Percentiles rank a stretch among this genome's conserved stretches.
These are phyloP conservation scores for Phoma sp. DNA, from an alignment of 2,329 filamentous ascomycete genomes.

Conservation along the genomic window DNA sequence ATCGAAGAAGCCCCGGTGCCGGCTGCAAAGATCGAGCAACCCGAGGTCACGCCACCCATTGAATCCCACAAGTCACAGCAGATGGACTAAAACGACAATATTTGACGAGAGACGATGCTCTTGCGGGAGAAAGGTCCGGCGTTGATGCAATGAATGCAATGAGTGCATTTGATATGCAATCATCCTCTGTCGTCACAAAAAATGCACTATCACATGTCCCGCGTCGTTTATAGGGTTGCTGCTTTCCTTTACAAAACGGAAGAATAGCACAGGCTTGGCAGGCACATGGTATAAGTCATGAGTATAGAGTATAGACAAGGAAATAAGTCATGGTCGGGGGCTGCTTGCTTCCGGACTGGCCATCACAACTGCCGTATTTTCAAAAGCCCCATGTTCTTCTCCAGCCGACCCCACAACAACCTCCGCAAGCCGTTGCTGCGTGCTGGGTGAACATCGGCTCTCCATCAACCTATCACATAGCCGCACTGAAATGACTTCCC, in stretches of 20 bases:
- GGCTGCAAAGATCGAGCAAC: slow-evolving; percentile 3
- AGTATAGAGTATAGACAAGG: not conserved
- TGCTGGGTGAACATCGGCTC: slow-evolving; percentile 13
- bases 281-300: not conserved
- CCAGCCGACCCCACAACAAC: slow-evolving; percentile 1
- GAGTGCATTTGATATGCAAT: not conserved
- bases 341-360: not conserved
- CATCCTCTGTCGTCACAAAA: not conserved
- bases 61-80: not conserved
- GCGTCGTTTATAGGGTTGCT: too few relatives aligned
- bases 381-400: slow-evolving; percentile 1
- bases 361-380: slow-evolving; percentile 11
- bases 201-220: too few relatives aligned
- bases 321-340: not conserved
- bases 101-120: too few relatives aligned
- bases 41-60: not conserved
- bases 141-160: not conserved
- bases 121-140: too few relatives aligned
- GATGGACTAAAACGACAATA: not conserved
- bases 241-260: not conserved
- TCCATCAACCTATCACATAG: slow-evolving; percentile 4
- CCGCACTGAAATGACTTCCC: not conserved
- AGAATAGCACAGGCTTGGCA: not conserved
- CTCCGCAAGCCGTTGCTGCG: slow-evolving; percentile 4
- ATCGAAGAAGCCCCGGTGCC: slow-evolving; percentile 24